Base-by-base conservation (phyloP, 495 filamentous ascomycete genomes). In the Apodospora peruviana region DNA sequence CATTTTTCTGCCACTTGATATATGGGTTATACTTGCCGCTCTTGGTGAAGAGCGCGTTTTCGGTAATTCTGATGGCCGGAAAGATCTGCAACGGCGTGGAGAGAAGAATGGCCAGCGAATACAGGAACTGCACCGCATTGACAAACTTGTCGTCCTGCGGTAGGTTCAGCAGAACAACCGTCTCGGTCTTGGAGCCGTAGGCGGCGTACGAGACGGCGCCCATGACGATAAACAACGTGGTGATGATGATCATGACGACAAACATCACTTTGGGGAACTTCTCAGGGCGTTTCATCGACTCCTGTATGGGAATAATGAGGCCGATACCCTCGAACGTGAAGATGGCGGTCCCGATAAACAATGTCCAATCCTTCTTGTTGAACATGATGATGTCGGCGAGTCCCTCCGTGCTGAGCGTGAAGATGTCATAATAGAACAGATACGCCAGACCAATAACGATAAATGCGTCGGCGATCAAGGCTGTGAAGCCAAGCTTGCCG, bases 1-100 rank as follows among this genome's bases (percentile, higher is more conserved):
- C 72, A 56, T 98, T 98, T 82, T 98, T 98, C 76, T 94, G 84
- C 91, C 91, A 96, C 71, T 98, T 98, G 74, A 97, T 95, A 45
- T 81, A 85, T 1, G 86, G 87, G 65, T 96, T 95, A 64, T 94
- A 90, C 66, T 98, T 98, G 45, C 93, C 93, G 47, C 89, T 95
- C 60, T 84, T 80, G 8, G 78, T 80, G 57, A 81, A 81, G 16
- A 80, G 65, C 18, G 68, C 75, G 29, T 84, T 83, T 58, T 81
- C 80, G 12, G 78, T 84, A 48, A 87, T 86, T 51, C 88, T 83
- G 57, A 98, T 97, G 37, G 93, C 93, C 0, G 93, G 93, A 77
- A 96, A 97, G 51, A 98, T 87, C 65, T 98, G 91, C 23, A 97
- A 73, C 5, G 93, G 93, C 1, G 93, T 98, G 24, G 87, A 93